phyloP scores from a whole-genome alignment of 208 protist species.

The Leptomonas seymouri region DNA sequence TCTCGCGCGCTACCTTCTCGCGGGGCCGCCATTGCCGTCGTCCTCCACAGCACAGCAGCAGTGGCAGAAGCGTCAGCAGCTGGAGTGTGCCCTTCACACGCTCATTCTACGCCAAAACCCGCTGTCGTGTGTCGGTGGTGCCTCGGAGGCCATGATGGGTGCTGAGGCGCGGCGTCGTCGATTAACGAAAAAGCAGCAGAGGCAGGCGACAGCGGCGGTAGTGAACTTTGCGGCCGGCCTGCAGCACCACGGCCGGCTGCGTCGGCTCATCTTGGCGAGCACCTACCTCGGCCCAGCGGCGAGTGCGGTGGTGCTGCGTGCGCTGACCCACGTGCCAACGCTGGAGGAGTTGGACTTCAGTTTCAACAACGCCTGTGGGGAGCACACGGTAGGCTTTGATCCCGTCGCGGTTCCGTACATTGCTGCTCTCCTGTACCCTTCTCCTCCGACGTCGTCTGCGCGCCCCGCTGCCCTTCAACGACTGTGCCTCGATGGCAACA shows the following conservation, averaged over 20 bases:
- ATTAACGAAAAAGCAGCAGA: constrained; percentile 28
- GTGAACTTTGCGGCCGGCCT: constrained; percentile 58
- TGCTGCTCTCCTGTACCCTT: constrained; percentile 51
- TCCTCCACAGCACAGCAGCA: constrained; percentile 14
- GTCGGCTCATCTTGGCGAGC: constrained; percentile 61
- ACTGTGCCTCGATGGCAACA: constrained; percentile 71
- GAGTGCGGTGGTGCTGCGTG: constrained; percentile 55
- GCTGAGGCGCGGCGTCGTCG: constrained; percentile 21
- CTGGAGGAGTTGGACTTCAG: constrained; percentile 81
- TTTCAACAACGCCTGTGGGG: constrained; percentile 78
- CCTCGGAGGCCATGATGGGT: constrained; percentile 18
- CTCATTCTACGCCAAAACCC: constrained; percentile 39
- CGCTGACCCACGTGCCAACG: constrained; percentile 38
- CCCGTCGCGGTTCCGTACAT: constrained; percentile 41
- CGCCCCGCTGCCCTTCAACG: constrained; percentile 10
- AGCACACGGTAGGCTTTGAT: constrained; percentile 55
- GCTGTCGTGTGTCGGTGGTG: constrained; percentile 25
- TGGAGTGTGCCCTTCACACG: constrained; percentile 48
- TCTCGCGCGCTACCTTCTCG: constrained; percentile 69
- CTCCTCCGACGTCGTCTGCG: not conserved
- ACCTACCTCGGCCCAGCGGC: constrained; percentile 79
- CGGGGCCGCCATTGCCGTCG: constrained; percentile 40
- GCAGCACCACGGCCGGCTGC: constrained; percentile 46
- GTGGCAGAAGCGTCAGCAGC: constrained; percentile 1
- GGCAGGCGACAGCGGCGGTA: constrained; percentile 25